These are phyloP conservation scores for Huntiella savannae DNA, from an alignment of 2,329 filamentous ascomycete genomes.

Conservation along the genomic window DNA sequence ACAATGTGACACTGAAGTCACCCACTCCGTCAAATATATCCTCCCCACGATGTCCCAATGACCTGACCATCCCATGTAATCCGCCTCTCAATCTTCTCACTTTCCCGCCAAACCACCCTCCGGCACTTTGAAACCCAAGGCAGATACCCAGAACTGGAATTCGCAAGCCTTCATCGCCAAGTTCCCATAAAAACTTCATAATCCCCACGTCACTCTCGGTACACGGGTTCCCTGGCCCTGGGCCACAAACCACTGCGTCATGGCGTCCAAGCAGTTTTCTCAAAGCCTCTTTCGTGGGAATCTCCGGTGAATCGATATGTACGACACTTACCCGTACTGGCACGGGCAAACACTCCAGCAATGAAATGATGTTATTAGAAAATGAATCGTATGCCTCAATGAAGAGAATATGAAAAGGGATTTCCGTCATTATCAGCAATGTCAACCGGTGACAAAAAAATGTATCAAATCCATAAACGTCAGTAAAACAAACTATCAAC, in stretches of 20 bases:
- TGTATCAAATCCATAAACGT: background rate
- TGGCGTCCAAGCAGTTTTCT: conserved; percentile 32
- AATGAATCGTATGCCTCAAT: conserved; percentile 95
- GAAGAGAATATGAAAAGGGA: conserved; percentile 47
- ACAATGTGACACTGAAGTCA: conserved; percentile 52
- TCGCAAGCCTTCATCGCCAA: background rate
- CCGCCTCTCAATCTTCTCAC: conserved; percentile 52
- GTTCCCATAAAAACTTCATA: conserved; percentile 55
- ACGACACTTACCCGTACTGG: conserved; percentile 43
- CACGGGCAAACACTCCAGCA: conserved; percentile 51
- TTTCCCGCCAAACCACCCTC: conserved; percentile 44
- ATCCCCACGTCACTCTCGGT: conserved; percentile 61
- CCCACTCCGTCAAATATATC: conserved; percentile 49
- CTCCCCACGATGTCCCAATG: conserved; percentile 34
- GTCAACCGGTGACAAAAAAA: background rate
- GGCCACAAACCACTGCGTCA: conserved; percentile 75
- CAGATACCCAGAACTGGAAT: conserved; percentile 77
- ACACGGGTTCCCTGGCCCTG: conserved; percentile 68
- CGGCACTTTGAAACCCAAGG: conserved; percentile 71
- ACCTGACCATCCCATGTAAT: conserved; percentile 62
- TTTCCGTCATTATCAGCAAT: background rate
- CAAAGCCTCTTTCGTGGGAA: conserved; percentile 17
- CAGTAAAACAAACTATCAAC: background rate
- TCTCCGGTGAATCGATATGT: conserved; percentile 45
- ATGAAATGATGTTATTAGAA: conserved; percentile 78